Percentiles rank a stretch among this genome's conserved stretches.
Evolutionary conservation across 2,329 filamentous ascomycete species (phyloP).

Genomic region (Furcasterigmium furcatum): DNA sequence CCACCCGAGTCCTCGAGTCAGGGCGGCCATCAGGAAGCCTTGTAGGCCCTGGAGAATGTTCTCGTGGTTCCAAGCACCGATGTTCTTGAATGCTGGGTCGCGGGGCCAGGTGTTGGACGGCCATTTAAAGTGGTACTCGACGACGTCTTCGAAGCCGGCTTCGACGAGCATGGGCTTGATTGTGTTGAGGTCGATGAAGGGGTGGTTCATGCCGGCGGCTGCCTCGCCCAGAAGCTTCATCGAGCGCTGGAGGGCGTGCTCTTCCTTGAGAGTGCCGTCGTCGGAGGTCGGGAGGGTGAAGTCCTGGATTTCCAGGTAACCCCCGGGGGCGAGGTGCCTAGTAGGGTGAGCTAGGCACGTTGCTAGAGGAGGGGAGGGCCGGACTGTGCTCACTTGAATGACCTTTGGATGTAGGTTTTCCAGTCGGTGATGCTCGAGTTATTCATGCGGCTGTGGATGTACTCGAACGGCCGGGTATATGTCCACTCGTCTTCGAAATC

Average conservation of each 20-base stretch:
- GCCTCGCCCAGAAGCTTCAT: slow-evolving; percentile 19
- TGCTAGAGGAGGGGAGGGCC: slow-evolving; percentile 35
- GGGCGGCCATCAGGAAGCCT: slow-evolving; percentile 29
- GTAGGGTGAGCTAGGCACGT: background rate
- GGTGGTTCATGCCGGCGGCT: slow-evolving; percentile 6
- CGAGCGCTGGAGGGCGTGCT: slow-evolving; percentile 14
- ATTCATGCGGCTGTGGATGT: slow-evolving; percentile 56
- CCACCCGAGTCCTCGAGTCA: slow-evolving; percentile 33
- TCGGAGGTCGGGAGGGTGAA: slow-evolving; percentile 32
- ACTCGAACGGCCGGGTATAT: slow-evolving; percentile 45
- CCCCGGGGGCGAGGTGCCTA: slow-evolving; percentile 21
- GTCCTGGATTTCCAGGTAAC: slow-evolving; percentile 33
- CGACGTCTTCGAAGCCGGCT: slow-evolving; percentile 29
- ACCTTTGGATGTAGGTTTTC: slow-evolving; percentile 44
- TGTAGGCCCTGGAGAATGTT: slow-evolving; percentile 28
- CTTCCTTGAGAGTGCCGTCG: slow-evolving; percentile 29
- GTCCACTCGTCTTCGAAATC: slow-evolving; percentile 24
- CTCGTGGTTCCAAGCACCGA: slow-evolving; percentile 27
- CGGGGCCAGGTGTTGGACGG: slow-evolving; percentile 34
- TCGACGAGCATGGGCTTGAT: slow-evolving; percentile 15
- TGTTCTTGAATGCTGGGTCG: slow-evolving; percentile 26
- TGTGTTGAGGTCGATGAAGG: slow-evolving; percentile 8
- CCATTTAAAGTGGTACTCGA: slow-evolving; percentile 25
- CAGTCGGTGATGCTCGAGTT: slow-evolving; percentile 53
- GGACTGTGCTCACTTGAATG: slow-evolving; percentile 29